Conservation (phyloP, 2,329 filamentous ascomycete species). For the Monosporascus sp. region DNA sequence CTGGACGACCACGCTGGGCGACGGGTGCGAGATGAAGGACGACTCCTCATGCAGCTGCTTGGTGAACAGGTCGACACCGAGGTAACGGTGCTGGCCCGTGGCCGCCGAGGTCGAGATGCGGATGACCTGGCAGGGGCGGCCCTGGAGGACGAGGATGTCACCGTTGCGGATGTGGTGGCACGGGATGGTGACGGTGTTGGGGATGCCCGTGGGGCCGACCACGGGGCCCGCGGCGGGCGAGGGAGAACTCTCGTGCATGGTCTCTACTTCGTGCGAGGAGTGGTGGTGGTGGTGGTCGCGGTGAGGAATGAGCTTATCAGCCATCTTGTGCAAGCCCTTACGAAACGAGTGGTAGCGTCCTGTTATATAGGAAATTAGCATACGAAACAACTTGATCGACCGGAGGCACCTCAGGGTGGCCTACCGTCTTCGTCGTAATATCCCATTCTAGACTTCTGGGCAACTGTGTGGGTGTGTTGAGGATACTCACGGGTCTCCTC, state of each 20-base stretch:
- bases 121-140: constrained; percentile 99
- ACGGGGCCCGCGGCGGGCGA: constrained; percentile 25
- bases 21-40: constrained; percentile 94
- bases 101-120: constrained; percentile 97
- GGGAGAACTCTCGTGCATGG: constrained; percentile 39
- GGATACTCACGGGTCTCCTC: constrained; percentile 61
- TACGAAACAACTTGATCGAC: too few species aligned
- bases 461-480: constrained; percentile 33
- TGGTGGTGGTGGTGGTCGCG: constrained; percentile 46
- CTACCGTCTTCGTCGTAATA: constrained; percentile 61
- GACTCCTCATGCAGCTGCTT: constrained; percentile 99
- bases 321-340: constrained; percentile 50
- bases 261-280: constrained; percentile 31
- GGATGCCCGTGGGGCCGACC: constrained; percentile 33
- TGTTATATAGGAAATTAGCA: constrained; percentile 18
- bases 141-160: constrained; percentile 97
- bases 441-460: constrained; percentile 54
- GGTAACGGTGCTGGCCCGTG: constrained; percentile 99
- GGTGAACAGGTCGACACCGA: constrained; percentile 99
- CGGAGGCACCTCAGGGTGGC: constrained; percentile 15
- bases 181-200: constrained; percentile 94
- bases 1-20: constrained; percentile 94
- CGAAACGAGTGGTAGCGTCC: constrained; percentile 57
- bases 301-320: constrained; percentile 48
- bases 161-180: constrained; percentile 99